Percentiles rank a stretch among this genome's conserved stretches.
These are phyloP conservation scores for Aspergillus aculeatus DNA, from an alignment of 2,329 filamentous ascomycete species.

Conservation along the genomic window DNA sequence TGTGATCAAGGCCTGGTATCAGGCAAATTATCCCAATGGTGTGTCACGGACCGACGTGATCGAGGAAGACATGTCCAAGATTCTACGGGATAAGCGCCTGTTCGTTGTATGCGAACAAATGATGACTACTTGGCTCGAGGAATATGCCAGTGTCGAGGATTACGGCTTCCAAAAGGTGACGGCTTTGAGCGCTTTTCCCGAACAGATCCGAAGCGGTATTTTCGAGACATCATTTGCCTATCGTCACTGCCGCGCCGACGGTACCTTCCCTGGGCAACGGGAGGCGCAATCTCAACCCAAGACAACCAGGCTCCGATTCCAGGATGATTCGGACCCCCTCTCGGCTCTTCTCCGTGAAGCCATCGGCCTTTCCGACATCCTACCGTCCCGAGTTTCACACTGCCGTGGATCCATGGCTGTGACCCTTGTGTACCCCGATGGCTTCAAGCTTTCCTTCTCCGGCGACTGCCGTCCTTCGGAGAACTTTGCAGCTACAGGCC, in stretches of 20 bases:
- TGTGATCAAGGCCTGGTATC: constrained; percentile 79
- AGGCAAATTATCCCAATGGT: constrained; percentile 50
- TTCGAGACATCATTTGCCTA: constrained; percentile 31
- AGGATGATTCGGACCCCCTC: constrained; percentile 26
- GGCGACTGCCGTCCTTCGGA: constrained; percentile 84
- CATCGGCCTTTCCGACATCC: constrained; percentile 65
- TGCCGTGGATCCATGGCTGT: constrained; percentile 76
- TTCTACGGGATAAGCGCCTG: constrained; percentile 48
- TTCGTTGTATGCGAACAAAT: constrained; percentile 66
- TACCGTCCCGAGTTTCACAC: constrained; percentile 69
- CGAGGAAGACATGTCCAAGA: constrained; percentile 36
- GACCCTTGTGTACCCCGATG: constrained; percentile 72
- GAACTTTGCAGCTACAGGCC: constrained; percentile 68
- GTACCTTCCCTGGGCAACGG: constrained; percentile 23
- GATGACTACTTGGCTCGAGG: constrained; percentile 74
- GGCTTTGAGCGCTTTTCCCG: constrained; percentile 46
- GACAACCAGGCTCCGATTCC: constrained; percentile 28
- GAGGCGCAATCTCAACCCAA: constrained; percentile 9
- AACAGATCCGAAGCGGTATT: constrained; percentile 12
- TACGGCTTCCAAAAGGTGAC: constrained; percentile 64
- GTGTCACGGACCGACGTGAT: constrained; percentile 41
- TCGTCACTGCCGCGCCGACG: constrained; percentile 29
- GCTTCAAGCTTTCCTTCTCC: constrained; percentile 86
- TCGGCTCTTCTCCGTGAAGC: constrained; percentile 47
- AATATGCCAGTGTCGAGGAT: constrained; percentile 77